Conservation (phyloP, 805 yeast species). For the Ogataea kodamae region DNA sequence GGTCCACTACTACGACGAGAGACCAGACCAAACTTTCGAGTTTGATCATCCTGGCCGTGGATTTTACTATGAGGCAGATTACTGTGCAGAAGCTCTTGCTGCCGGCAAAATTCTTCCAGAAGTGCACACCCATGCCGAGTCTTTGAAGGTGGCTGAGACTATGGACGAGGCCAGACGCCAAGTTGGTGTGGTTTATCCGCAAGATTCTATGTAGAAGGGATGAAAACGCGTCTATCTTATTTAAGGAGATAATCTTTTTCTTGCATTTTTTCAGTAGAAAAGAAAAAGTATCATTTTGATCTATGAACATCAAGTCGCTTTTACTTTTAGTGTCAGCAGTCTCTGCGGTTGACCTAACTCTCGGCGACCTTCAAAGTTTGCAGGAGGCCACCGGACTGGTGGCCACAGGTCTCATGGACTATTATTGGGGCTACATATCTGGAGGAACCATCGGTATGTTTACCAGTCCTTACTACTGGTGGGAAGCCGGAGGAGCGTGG, state of each 20-base stretch:
- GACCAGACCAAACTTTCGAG: constrained; percentile 21
- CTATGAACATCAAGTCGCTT: constrained; percentile 3
- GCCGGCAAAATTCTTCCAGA: constrained; percentile 34
- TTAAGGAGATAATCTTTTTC: too few relatives aligned
- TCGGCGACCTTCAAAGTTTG: constrained; percentile 43
- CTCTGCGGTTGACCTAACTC: constrained; percentile 32
- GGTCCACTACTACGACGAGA: constrained; percentile 32
- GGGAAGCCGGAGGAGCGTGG: constrained; percentile 98
- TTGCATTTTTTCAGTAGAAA: too few relatives aligned
- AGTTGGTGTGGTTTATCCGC: constrained; percentile 43
- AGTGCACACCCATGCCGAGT: constrained; percentile 43
- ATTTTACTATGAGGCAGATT: constrained; percentile 55
- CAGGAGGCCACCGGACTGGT: constrained; percentile 48
- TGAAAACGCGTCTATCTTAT: too few relatives aligned
- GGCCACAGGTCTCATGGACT: constrained; percentile 61
- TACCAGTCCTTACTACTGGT: constrained; percentile 91
- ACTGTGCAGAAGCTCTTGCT: constrained; percentile 43
- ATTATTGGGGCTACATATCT: constrained; percentile 56
- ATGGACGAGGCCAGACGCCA: constrained; percentile 47
- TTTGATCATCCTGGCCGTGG: constrained; percentile 41
- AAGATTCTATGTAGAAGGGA: constrained; percentile 25
- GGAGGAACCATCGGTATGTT: constrained; percentile 91
- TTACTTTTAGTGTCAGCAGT: constrained; percentile 8
- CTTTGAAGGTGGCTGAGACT: constrained; percentile 43
- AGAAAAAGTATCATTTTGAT: constrained; percentile 2